Conservation (phyloP, 129 eudicot genomes). For the Helichrysum umbraculigerum region DNA sequence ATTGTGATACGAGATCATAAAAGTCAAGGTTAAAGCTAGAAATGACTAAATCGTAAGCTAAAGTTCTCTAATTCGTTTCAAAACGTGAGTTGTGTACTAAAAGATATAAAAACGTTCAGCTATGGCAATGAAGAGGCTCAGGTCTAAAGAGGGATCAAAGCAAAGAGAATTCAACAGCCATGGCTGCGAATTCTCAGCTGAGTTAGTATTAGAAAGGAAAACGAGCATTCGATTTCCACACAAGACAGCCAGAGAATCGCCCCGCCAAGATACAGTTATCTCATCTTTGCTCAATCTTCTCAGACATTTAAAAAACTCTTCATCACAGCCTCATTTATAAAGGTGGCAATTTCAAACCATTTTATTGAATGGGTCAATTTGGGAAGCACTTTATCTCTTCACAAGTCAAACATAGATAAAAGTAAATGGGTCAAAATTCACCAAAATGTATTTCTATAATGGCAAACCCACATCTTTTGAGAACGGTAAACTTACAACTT, state of each 20-base stretch:
- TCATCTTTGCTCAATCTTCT: neutral
- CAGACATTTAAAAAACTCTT: neutral
- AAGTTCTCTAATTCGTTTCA: neutral
- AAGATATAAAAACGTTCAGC: neutral
- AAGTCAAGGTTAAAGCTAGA: neutral
- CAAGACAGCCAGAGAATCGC: neutral
- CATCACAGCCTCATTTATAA: neutral
- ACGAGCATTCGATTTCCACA: neutral
- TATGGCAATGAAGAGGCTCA: neutral
- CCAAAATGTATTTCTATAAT: neutral
- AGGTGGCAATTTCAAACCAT: neutral
- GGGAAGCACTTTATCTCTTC: neutral
- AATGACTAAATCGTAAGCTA: neutral
- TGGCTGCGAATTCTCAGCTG: neutral
- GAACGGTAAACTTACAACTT: too few relatives aligned
- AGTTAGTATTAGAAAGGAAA: neutral
- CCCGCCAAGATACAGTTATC: too few relatives aligned
- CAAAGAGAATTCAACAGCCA: neutral
- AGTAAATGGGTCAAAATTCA: neutral
- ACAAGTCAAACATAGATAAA: neutral
- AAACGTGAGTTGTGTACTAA: neutral
- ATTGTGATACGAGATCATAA: too few relatives aligned
- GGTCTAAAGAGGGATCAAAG: neutral
- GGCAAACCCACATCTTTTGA: neutral
- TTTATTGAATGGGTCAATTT: neutral